Evolutionary conservation across 2,329 filamentous ascomycete species (phyloP).

Genomic region (Cladosporium colombiae): DNA sequence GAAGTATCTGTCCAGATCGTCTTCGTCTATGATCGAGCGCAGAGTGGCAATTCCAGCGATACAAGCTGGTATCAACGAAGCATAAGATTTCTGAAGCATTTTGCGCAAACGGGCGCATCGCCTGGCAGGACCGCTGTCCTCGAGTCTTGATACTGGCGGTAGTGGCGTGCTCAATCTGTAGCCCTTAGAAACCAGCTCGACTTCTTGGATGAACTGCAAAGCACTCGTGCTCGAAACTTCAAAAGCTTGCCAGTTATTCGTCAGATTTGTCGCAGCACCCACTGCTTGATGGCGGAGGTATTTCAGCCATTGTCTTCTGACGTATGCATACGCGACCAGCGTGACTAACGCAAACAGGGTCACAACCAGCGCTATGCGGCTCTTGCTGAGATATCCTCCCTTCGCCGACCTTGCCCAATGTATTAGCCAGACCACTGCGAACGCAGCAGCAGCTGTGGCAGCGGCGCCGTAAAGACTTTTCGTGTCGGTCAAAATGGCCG

Average conservation of each 20-base stretch:
- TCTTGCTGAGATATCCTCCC: slow-evolving; percentile 57
- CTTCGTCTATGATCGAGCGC: slow-evolving; percentile 72
- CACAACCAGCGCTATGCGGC: slow-evolving; percentile 50
- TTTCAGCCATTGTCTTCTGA: slow-evolving; percentile 78
- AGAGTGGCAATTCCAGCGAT: slow-evolving; percentile 69
- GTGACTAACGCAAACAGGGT: slow-evolving; percentile 55
- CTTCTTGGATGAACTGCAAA: slow-evolving; percentile 83
- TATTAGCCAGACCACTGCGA: slow-evolving; percentile 65
- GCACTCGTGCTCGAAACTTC: slow-evolving; percentile 76
- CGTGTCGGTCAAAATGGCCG: slow-evolving; percentile 36
- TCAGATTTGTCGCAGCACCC: slow-evolving; percentile 66
- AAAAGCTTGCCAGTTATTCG: slow-evolving; percentile 75
- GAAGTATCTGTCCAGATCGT: slow-evolving; percentile 87
- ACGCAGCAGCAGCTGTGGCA: slow-evolving; percentile 63
- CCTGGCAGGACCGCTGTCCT: slow-evolving; percentile 69
- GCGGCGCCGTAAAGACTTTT: slow-evolving; percentile 67
- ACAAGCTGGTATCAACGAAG: slow-evolving; percentile 69
- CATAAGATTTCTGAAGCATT: slow-evolving; percentile 69
- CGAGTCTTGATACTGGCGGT: slow-evolving; percentile 87
- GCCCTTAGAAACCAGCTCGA: slow-evolving; percentile 90
- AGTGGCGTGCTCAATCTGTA: slow-evolving; percentile 87
- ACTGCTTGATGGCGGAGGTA: slow-evolving; percentile 75
- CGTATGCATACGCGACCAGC: slow-evolving; percentile 67
- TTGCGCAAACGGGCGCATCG: slow-evolving; percentile 80
- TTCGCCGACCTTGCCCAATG: slow-evolving; percentile 66